Base-by-base conservation (phyloP, 2,329 filamentous ascomycete species). In the Colletotrichum orchidophilum region DNA sequence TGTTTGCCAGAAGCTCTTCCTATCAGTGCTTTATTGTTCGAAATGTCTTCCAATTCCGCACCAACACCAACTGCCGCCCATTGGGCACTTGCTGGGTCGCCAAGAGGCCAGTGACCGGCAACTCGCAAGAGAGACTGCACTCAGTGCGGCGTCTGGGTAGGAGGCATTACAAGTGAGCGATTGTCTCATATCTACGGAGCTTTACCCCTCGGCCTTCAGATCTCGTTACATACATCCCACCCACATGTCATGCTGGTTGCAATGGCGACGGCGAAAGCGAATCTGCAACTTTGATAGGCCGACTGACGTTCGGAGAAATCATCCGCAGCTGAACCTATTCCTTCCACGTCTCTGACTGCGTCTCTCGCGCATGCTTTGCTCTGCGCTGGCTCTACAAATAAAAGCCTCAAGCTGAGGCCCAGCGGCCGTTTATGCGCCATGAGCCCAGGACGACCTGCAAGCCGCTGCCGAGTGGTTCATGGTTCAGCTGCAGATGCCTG, bases 401-500 rank as follows among this genome's bases (percentile, higher is more conserved):
- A 13, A 21, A 59, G n/a, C 12, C 46, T 46, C 33, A 31, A n/a
- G 49, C 54, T 39, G 27, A 15, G 50, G n/a, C 15, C 39, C 54
- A 24, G 35, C 35, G 50, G 24, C 46, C 31, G 24, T 26, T 29
- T 29, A 35, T 50, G 50, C 64, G 35, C 49, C 46, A 49, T 59
- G 33, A 35, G 33, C 33, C 33, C 39, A 42, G 18, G 39, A 42
- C 39, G 18, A n/a, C 27, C 39, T 60, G 66, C 63, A 66, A 21
- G 42, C 39, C 35, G 3, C 39, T 54, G 21, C 27, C 63, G 26
- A 31, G 39, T 24, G 39, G 39, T 24, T 49, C 55, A 50, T 49
- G 46, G 27, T 46, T 58, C 52, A 68, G 58, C 39, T 68, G 58
- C 57, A 71, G 65, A 31, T 71, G 42, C 15, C 31, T 68, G 64